phyloP scores from a whole-genome alignment of 225 moss, liverwort and hornwort species.

The Polytrichum commune region DNA sequence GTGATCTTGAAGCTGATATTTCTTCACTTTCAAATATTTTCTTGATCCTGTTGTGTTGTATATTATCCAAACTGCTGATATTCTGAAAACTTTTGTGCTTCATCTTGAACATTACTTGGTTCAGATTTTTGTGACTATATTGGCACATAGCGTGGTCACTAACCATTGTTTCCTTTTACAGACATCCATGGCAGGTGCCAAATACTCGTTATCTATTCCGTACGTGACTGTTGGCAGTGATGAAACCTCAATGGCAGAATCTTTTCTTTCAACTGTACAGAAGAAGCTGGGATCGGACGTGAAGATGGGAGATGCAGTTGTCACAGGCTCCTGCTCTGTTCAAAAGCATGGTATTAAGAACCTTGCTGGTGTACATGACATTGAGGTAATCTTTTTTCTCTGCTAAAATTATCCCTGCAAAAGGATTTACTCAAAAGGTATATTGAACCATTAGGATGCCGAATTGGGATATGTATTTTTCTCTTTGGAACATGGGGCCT shows the following conservation, averaged over 20 bases:
- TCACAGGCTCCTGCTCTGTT: slow-evolving; percentile 47
- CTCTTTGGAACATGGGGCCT: too few species aligned
- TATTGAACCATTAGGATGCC: too few species aligned
- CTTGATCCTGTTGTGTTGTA: not conserved
- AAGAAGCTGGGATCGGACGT: slow-evolving; percentile 14
- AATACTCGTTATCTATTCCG: slow-evolving; percentile 41
- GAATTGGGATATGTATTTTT: too few species aligned
- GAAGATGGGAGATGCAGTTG: slow-evolving; percentile 28
- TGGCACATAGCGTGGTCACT: not conserved
- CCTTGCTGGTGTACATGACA: slow-evolving; percentile 39
- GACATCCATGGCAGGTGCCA: slow-evolving; percentile 32
- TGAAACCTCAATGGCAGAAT: slow-evolving; percentile 30
- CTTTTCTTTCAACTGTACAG: slow-evolving; percentile 28
- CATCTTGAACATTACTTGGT: not conserved
- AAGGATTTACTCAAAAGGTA: too few species aligned
- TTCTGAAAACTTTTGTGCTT: not conserved
- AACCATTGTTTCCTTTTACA: slow-evolving; percentile 16
- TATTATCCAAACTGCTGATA: not conserved
- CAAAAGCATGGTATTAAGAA: slow-evolving; percentile 46
- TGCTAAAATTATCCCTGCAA: too few species aligned
- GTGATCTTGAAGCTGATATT: not conserved
- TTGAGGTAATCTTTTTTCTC: slow-evolving; percentile 26
- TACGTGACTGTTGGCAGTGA: slow-evolving; percentile 41
- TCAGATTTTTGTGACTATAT: not conserved
- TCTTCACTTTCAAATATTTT: not conserved